Percentiles rank a stretch among this genome's conserved stretches.
These are phyloP conservation scores for Paramecium pentaurelia DNA, from an alignment of 73 alveolate genomes.

Conservation along the genomic window DNA sequence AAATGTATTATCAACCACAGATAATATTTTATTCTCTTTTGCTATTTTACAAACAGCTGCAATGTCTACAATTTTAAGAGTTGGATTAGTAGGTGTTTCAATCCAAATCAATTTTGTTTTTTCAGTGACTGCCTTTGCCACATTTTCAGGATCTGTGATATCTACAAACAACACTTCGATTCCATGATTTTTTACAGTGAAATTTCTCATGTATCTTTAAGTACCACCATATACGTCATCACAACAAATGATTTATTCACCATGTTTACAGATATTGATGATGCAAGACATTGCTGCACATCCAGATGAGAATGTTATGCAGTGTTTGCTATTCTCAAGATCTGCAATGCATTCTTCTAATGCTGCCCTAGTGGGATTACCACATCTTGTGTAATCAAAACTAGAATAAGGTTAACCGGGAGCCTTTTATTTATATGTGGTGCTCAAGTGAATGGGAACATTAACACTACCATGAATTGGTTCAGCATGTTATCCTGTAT, in stretches of 20 bases:
- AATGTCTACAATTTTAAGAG: slow-evolving; percentile 84
- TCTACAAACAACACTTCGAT: slow-evolving; percentile 78
- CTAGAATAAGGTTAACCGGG: slow-evolving; percentile 41
- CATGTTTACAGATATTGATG: slow-evolving; percentile 47
- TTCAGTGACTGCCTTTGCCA: slow-evolving; percentile 70
- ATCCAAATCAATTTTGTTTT: slow-evolving; percentile 92
- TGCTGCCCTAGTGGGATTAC: slow-evolving; percentile 79
- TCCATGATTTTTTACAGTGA: slow-evolving; percentile 64
- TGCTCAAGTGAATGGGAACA: slow-evolving; percentile 80
- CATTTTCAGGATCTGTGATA: slow-evolving; percentile 69
- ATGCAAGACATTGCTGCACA: slow-evolving; percentile 73
- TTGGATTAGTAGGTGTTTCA: slow-evolving; percentile 96
- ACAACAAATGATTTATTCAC: slow-evolving; percentile 81
- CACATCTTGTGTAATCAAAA: slow-evolving; percentile 55
- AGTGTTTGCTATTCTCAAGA: slow-evolving; percentile 77
- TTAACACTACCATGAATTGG: slow-evolving; percentile 79
- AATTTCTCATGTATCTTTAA: slow-evolving; percentile 73
- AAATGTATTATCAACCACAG: slow-evolving; percentile 95
- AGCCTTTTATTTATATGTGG: slow-evolving; percentile 76
- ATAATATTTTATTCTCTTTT: slow-evolving; percentile 63
- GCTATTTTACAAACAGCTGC: slow-evolving; percentile 74
- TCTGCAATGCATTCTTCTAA: slow-evolving; percentile 82
- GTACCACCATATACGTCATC: slow-evolving; percentile 97
- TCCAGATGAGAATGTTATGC: slow-evolving; percentile 81
- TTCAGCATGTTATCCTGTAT: slow-evolving; percentile 82